Conservation (phyloP, 2,329 filamentous ascomycete species). For the Dothideomycetidae sp. region DNA sequence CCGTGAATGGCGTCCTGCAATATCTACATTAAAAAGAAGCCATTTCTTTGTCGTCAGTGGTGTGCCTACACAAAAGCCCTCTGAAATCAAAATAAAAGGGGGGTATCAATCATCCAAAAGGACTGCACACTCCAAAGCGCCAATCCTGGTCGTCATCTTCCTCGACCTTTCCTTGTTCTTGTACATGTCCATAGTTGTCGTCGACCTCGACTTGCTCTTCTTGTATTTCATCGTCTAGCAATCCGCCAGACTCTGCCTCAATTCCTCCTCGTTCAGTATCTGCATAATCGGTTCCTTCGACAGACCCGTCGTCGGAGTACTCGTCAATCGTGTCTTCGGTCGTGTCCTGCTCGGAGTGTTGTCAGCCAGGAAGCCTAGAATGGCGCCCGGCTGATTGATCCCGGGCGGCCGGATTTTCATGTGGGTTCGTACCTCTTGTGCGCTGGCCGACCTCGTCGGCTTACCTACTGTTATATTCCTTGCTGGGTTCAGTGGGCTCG, state of each 20-base stretch:
- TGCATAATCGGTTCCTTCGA: conserved; percentile 45
- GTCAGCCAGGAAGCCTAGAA: conserved; percentile 54
- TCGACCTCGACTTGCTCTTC: too few species aligned
- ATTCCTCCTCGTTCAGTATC: conserved; percentile 43
- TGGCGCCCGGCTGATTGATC: conserved; percentile 63
- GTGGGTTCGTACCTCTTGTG: conserved; percentile 12
- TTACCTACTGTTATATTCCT: conserved; percentile 17
- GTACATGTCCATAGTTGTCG: too few species aligned
- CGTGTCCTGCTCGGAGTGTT: conserved; percentile 2
- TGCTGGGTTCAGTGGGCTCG: conserved; percentile 15
- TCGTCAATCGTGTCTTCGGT: conserved; percentile 6
- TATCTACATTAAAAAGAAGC: too few species aligned
- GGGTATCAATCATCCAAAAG: conserved; percentile 10
- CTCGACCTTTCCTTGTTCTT: too few species aligned
- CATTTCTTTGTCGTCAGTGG: too few species aligned
- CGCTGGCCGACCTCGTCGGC: conserved; percentile 9
- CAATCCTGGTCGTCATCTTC: conserved; percentile 7
- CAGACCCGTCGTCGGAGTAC: conserved; percentile 31
- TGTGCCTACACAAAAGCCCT: too few species aligned
- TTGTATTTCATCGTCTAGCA: too few species aligned
- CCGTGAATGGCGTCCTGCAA: too few species aligned
- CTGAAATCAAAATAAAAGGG: conserved; percentile 1
- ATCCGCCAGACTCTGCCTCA: conserved; percentile 45
- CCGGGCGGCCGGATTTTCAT: conserved; percentile 44
- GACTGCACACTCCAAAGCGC: conserved; percentile 9